Evolutionary conservation across 2,329 filamentous ascomycete species (phyloP).

Genomic region (Alternaria atra): DNA sequence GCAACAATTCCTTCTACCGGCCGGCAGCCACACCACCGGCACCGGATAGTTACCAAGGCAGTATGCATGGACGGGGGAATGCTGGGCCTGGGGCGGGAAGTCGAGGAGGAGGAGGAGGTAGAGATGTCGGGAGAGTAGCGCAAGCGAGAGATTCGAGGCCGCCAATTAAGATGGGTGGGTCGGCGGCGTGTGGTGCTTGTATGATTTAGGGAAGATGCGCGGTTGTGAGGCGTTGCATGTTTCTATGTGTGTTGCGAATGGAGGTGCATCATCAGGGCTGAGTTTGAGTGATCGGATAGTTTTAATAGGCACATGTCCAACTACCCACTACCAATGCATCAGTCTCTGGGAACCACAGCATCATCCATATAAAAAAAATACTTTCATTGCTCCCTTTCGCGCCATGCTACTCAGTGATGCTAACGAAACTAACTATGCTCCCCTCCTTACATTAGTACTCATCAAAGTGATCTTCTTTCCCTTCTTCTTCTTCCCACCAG

Average conservation of each 20-base stretch:
- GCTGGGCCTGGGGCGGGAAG: slow-evolving; percentile 24
- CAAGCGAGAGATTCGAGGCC: slow-evolving; percentile 37
- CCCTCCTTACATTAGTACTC: slow-evolving; percentile 70
- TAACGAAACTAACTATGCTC: slow-evolving; percentile 50
- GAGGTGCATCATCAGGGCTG: background rate
- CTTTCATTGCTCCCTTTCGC: slow-evolving; percentile 35
- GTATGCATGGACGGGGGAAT: slow-evolving; percentile 42
- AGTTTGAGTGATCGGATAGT: background rate
- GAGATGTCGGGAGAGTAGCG: slow-evolving; percentile 32
- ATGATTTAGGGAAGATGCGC: slow-evolving; percentile 21
- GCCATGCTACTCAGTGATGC: slow-evolving; percentile 36
- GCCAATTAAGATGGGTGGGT: slow-evolving; percentile 38
- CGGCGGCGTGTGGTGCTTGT: slow-evolving; percentile 43
- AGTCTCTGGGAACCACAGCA: background rate
- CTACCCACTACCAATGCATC: background rate
- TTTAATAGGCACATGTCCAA: background rate
- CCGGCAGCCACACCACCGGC: slow-evolving; percentile 29
- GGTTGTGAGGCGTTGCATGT: background rate
- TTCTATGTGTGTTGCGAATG: background rate
- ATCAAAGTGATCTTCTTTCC: slow-evolving; percentile 74
- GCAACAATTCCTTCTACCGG: slow-evolving; percentile 32
- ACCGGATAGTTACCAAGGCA: slow-evolving; percentile 41
- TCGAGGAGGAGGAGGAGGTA: slow-evolving; percentile 15
- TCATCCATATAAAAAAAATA: background rate
- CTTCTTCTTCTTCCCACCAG: slow-evolving; percentile 68